Base-by-base conservation (phyloP, 2,329 filamentous ascomycete genomes). In the Aspergillus aculeatinus region DNA sequence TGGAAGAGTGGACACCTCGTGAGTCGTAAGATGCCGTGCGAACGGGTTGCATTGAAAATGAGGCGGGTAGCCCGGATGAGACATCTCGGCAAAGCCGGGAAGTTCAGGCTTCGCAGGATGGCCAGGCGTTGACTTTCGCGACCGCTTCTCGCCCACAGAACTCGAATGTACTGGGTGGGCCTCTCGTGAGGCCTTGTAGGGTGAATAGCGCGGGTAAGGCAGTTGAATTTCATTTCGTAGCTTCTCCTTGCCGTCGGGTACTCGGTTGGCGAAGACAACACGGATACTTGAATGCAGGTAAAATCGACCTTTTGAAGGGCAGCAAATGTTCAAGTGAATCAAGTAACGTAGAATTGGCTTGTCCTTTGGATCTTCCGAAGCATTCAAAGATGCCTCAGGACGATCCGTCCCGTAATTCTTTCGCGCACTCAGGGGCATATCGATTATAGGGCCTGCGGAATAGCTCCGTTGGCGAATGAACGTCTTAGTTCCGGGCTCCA, bases 391-490 rank as follows among this genome's bases (percentile, higher is more conserved):
- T 25, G 83, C 81, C 74, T 85, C 81, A 4, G 82, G 80, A 51
- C 81, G 76, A 68, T 84, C 83, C 6, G 82, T 84, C 7, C 82
- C 82, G 27, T 70, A 69, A 58, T 76, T 77, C 52, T 71, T 76
- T 14, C 73, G 72, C 21, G 73, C 72, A 48, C 64, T 78, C 48
- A 84, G 68, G 1, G 83, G 83, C 80, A 87, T 87, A 62, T 96
- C 91, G 59, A 96, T 88, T 60, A 94, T 89, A 3, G 92, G 90
- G 0, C 92, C 92, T 10, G 90, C 87, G 0, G 92, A 96, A 75
- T 96, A 98, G 74, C 90, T 95, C 61, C 95, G 89, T 77, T 99
- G 95, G 31, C 95, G 87, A 62, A 99, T 89, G 68, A 98, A 98
- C 0, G 95, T 99, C 76, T 98, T 98, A 16, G 92, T 96, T 0